Percentiles rank a stretch among this genome's conserved stretches.
These are phyloP conservation scores for Fusarium stilboides DNA, from an alignment of 2,329 filamentous ascomycete genomes.

Conservation along the genomic window DNA sequence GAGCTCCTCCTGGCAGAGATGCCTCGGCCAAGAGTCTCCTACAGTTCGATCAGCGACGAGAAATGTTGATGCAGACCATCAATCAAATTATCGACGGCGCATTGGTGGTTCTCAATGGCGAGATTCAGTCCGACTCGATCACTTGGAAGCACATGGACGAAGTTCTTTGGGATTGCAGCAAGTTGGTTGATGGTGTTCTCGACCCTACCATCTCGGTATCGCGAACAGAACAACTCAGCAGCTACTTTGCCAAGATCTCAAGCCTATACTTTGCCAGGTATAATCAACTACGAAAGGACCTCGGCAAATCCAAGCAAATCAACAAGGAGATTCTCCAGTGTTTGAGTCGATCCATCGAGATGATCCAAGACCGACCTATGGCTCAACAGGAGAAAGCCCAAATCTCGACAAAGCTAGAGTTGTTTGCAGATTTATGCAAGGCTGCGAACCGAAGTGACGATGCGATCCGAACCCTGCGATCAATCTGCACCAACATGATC, in stretches of 20 bases:
- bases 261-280: constrained; percentile 79
- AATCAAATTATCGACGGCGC: constrained; percentile 73
- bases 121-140: constrained; percentile 63
- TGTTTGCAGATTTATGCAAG: constrained; percentile 74
- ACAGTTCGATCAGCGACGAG: constrained; percentile 73
- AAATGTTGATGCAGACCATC: constrained; percentile 67
- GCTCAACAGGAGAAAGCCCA: constrained; percentile 73
- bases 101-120: constrained; percentile 68
- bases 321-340: constrained; percentile 66
- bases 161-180: constrained; percentile 69
- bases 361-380: constrained; percentile 68
- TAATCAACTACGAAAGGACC: constrained; percentile 64
- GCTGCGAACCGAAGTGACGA: constrained; percentile 68
- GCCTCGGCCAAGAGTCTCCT: constrained; percentile 70
- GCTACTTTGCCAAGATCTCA: constrained; percentile 76
- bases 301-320: constrained; percentile 55
- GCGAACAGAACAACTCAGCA: constrained; percentile 55
- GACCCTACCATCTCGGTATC: constrained; percentile 53
- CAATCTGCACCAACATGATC: constrained; percentile 74
- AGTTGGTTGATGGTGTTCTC: constrained; percentile 68
- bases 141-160: constrained; percentile 71
- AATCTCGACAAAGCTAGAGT: constrained; percentile 75
- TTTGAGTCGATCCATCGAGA: constrained; percentile 75
- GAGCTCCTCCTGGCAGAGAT: constrained; percentile 67
- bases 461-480: constrained; percentile 70